phyloP scores from a whole-genome alignment of 208 protist species.

The Trichomonas tenax region DNA sequence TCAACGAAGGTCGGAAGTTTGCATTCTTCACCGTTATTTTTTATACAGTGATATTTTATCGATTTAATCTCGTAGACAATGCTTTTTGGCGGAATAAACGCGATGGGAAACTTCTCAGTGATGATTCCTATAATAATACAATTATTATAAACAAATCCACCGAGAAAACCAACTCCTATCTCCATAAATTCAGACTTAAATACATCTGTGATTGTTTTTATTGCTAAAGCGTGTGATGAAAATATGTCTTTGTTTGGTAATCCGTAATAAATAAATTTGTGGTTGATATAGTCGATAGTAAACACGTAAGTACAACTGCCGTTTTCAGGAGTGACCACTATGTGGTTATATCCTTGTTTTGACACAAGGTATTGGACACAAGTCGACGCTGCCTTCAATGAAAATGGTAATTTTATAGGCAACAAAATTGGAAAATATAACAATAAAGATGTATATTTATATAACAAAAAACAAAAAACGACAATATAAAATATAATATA shows the following conservation, averaged over 20 bases:
- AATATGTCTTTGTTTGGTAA: neutral
- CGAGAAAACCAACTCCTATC: neutral
- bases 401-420: too few species aligned
- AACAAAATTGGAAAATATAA: too few species aligned
- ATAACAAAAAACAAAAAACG: too few species aligned
- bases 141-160: neutral
- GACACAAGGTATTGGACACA: too few species aligned
- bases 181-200: neutral
- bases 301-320: neutral
- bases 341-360: neutral
- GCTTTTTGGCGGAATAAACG: neutral
- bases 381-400: too few species aligned
- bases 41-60: neutral
- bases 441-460: too few species aligned
- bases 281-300: neutral
- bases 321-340: neutral
- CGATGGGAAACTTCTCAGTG: neutral
- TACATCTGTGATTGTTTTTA: neutral
- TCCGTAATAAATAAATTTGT: neutral
- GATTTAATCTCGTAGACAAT: neutral
- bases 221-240: neutral
- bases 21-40: neutral
- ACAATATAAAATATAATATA: too few species aligned
- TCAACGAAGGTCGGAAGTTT: neutral
- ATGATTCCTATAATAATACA: neutral